Percentiles rank a stretch among this genome's conserved stretches.
Conservation (phyloP, 2,329 filamentous ascomycete genomes). For the Zymoseptoria ardabiliae region DNA sequence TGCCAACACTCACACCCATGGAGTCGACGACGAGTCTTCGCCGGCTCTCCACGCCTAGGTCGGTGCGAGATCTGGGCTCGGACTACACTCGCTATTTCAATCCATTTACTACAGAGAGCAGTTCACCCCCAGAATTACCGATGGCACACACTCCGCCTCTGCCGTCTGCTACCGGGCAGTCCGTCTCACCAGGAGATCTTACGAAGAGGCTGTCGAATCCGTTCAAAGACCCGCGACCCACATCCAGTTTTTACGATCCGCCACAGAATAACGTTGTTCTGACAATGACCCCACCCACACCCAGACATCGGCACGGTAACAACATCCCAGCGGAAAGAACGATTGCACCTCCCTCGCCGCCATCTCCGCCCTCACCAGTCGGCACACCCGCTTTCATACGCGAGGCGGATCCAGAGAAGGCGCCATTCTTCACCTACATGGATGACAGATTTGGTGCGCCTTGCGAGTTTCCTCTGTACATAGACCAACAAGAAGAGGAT, state of each 20-base stretch:
- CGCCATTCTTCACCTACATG: constrained; percentile 34
- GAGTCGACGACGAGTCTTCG: constrained; percentile 24
- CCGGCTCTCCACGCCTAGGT: constrained; percentile 24
- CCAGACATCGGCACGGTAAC: not conserved
- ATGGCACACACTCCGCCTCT: constrained; percentile 18
- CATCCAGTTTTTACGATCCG: constrained; percentile 23
- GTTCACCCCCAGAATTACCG: constrained; percentile 27
- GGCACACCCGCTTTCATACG: constrained; percentile 24
- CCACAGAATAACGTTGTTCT: constrained; percentile 8
- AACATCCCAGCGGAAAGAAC: constrained; percentile 1
- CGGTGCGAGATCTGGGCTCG: constrained; percentile 30
- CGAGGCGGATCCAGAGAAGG: constrained; percentile 30
- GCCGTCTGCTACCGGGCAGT: constrained; percentile 14
- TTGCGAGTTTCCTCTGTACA: constrained; percentile 40
- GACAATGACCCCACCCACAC: constrained; percentile 15
- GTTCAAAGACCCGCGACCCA: constrained; percentile 25
- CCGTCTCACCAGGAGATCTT: constrained; percentile 19
- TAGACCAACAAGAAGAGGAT: constrained; percentile 46
- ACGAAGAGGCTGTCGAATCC: constrained; percentile 28
- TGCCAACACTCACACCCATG: constrained; percentile 17
- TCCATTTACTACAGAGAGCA: constrained; percentile 30
- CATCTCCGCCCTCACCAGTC: constrained; percentile 6
- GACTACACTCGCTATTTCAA: constrained; percentile 35
- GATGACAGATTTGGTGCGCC: constrained; percentile 44
- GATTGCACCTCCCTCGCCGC: constrained; percentile 2